Evolutionary conservation across 192 early-diverging fungal genomes (phyloP), one percentile per base, ranked within the genome.

Genomic region (Gigaspora rosea): DNA sequence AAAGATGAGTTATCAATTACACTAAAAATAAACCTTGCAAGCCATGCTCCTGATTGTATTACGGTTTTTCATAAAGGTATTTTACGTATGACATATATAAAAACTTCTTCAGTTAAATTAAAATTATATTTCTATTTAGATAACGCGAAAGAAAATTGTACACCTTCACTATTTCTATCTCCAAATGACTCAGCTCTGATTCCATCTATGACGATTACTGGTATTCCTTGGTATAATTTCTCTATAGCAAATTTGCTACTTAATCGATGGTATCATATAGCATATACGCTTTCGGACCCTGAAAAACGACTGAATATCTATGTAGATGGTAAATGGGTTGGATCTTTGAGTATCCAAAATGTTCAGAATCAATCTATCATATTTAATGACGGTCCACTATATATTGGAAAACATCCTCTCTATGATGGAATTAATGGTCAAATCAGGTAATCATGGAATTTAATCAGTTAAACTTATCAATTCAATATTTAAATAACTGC

Each of bases 11-110:
- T 75, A 7, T 75, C 73, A 75, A 16, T 75, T 8, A 64, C 61
- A 27, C 20, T 75, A 61, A 49, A 54, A 49, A 27, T 75, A 64
- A 64, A 27, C 8, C 3, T 75, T 35, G 0, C 10, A 18, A 1
- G 2, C 22, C 20, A 64, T 64, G 0, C 2, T 61, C 0, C 4
- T 22, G 4, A 49, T 51, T 32, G 16, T 1, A 1, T 18, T 15
- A 3, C 20, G 32, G 8, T 75, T 75, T 75, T 75, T 75, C 36
- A 50, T 51, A 75, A 75, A 63, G 73, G 73, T 75, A 75, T 41
- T 49, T 32, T 41, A 41, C 41, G 0, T 41, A 41, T 41, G 3
- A 58, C 36, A 1, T 27, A 0, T 27, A 0, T 27, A 27, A 27
- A 27, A 27, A 27, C 27, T 27, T 3, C 4, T 56, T 18, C 18